Evolutionary conservation across 306 rosid species (phyloP).

Genomic region (Rubus parviflorus): DNA sequence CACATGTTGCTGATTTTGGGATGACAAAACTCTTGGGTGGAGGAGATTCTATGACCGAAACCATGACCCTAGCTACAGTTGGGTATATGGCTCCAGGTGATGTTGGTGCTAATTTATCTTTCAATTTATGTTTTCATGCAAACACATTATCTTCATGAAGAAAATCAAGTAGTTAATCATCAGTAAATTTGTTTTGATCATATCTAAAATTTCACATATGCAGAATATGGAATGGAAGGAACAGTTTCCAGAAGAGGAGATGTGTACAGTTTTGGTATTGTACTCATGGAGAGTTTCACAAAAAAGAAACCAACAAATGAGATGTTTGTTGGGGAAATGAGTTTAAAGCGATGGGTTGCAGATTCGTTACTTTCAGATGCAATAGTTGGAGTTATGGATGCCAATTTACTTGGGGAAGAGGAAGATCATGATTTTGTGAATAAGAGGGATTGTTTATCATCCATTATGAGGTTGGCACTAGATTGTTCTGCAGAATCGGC

Average conservation of each 20-base stretch:
- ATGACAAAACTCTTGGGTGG: constrained; percentile 41
- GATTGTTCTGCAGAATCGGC: constrained; percentile 15
- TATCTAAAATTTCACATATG: neutral
- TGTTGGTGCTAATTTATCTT: neutral
- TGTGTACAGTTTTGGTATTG: constrained; percentile 40
- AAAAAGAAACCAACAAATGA: constrained; percentile 41
- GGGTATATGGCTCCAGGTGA: constrained; percentile 54
- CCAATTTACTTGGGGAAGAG: neutral
- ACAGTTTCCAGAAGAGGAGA: constrained; percentile 37
- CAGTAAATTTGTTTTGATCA: neutral
- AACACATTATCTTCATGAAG: neutral
- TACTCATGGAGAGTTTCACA: constrained; percentile 44
- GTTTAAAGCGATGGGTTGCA: constrained; percentile 17
- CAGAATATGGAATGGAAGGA: constrained; percentile 38
- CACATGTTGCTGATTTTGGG: constrained; percentile 38
- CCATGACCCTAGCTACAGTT: constrained; percentile 40
- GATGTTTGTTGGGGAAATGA: constrained; percentile 26
- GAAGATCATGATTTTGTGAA: neutral
- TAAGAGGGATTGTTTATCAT: neutral
- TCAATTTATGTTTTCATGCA: neutral
- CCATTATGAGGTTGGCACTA: constrained; percentile 16
- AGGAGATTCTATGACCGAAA: constrained; percentile 19
- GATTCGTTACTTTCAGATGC: neutral
- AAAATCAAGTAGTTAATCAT: neutral
- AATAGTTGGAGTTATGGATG: constrained; percentile 10